Evolutionary conservation across 2,329 filamentous ascomycete genomes (phyloP).

Genomic region (Dactylellina parvicollis): DNA sequence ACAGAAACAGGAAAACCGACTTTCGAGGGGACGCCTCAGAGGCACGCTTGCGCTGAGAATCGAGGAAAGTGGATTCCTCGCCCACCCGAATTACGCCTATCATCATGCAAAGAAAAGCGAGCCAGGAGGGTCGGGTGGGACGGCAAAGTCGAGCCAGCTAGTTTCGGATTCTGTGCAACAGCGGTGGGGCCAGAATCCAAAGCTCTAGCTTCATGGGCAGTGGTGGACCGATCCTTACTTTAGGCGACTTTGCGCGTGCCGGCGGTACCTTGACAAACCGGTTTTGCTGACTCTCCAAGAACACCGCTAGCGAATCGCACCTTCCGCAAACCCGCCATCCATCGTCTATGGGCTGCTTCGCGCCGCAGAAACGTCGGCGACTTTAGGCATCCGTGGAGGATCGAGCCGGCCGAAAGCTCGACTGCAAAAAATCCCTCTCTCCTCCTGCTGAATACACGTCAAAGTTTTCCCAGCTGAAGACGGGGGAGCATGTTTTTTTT

Average conservation of each 20-base stretch:
- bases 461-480: slow-evolving; percentile 27
- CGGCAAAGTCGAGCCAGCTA: slow-evolving; percentile 35
- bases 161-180: slow-evolving; percentile 26
- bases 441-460: slow-evolving; percentile 3
- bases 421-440: slow-evolving; percentile 35
- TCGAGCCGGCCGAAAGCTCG: slow-evolving; percentile 14
- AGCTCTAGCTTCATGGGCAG: slow-evolving; percentile 19
- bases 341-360: slow-evolving; percentile 31
- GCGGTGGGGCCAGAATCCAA: slow-evolving; percentile 31
- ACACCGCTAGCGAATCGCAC: slow-evolving; percentile 42
- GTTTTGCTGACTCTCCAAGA: slow-evolving; percentile 34
- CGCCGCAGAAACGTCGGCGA: slow-evolving; percentile 24
- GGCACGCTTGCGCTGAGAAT: slow-evolving; percentile 26
- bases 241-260: slow-evolving; percentile 52
- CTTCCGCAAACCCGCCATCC: slow-evolving; percentile 51
- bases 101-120: slow-evolving; percentile 34
- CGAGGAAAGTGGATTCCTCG: slow-evolving; percentile 17
- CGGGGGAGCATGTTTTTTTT: background rate
- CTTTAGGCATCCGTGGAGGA: slow-evolving; percentile 52
- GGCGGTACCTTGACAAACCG: slow-evolving; percentile 50
- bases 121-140: slow-evolving; percentile 33
- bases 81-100: slow-evolving; percentile 42
- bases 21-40: slow-evolving; percentile 24
- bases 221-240: slow-evolving; percentile 51
- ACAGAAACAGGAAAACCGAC: slow-evolving; percentile 42